Conservation (phyloP, 2,329 filamentous ascomycete genomes). For the Ophiostoma perfectum region DNA sequence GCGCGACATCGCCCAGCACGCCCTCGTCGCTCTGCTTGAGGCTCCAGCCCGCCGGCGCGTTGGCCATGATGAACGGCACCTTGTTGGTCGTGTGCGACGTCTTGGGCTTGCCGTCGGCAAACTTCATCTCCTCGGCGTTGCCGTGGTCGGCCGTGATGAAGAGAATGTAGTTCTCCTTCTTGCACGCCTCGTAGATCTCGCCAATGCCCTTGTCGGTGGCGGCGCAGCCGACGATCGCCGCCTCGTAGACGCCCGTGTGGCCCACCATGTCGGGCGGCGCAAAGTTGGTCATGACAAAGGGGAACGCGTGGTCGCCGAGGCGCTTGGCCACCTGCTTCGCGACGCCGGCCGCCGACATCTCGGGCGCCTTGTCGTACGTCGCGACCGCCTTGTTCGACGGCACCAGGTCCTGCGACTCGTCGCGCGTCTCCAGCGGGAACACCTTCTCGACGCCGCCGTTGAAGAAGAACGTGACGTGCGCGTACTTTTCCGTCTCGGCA, state of each 20-base stretch:
- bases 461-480: constrained; percentile 99
- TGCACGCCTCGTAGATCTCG: constrained; percentile 86
- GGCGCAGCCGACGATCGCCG: constrained; percentile 75
- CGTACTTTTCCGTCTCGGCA: constrained; percentile 98
- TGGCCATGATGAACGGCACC: constrained; percentile 97
- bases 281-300: constrained; percentile 99
- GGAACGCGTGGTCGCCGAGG: constrained; percentile 76
- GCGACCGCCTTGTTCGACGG: constrained; percentile 84
- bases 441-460: constrained; percentile 97
- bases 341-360: constrained; percentile 91
- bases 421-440: constrained; percentile 84
- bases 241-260: constrained; percentile 95
- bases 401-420: constrained; percentile 72
- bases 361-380: constrained; percentile 90
- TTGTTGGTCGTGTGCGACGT: constrained; percentile 97
- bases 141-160: constrained; percentile 97
- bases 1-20: constrained; percentile 94
- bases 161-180: constrained; percentile 84
- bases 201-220: constrained; percentile 94
- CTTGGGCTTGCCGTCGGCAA: constrained; percentile 90
- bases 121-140: constrained; percentile 99
- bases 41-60: constrained; percentile 83
- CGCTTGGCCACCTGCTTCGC: constrained; percentile 86
- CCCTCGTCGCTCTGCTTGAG: constrained; percentile 70
- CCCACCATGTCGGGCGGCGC: constrained; percentile 99